phyloP scores from a whole-genome alignment of 2,329 filamentous ascomycete genomes.

The Teratosphaeriaceae sp. region DNA sequence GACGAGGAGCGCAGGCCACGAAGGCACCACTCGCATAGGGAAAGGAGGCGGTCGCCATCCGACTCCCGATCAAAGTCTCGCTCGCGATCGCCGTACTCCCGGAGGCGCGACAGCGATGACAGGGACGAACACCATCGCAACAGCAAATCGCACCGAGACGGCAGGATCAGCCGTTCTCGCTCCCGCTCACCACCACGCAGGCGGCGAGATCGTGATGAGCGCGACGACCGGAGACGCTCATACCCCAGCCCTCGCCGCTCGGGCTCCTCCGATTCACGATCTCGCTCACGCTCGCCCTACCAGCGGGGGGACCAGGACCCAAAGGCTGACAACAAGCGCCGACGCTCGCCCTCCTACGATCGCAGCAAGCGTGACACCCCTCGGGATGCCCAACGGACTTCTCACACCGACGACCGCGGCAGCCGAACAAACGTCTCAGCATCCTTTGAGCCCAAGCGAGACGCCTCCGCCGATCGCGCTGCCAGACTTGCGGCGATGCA shows the following conservation, averaged over 20 bases:
- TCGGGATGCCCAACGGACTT: no score
- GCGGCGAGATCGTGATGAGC: slow-evolving; percentile 28
- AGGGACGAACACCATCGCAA: slow-evolving; percentile 17
- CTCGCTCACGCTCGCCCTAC: slow-evolving; percentile 27
- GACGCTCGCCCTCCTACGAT: slow-evolving; percentile 13
- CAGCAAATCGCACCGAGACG: slow-evolving; percentile 20
- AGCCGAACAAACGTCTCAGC: no score
- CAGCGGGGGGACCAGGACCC: slow-evolving; percentile 17
- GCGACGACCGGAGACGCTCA: slow-evolving; percentile 23
- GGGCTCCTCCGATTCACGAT: slow-evolving; percentile 29
- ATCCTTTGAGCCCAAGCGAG: no score
- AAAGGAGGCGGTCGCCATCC: slow-evolving; percentile 19
- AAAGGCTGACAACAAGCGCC: no score
- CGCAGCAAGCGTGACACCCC: slow-evolving; percentile 8
- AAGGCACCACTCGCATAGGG: slow-evolving; percentile 24
- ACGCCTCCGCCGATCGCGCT: slow-evolving; percentile 29
- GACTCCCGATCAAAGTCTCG: slow-evolving; percentile 13
- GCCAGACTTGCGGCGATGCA: slow-evolving; percentile 36
- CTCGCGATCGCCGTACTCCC: slow-evolving; percentile 12
- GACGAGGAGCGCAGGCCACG: slow-evolving; percentile 27
- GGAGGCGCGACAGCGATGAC: slow-evolving; percentile 9
- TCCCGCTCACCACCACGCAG: slow-evolving; percentile 32
- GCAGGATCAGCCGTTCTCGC: slow-evolving; percentile 17
- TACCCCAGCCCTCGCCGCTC: slow-evolving; percentile 30
- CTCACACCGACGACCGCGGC: no score